Percentiles rank a stretch among this genome's conserved stretches.
Conservation (phyloP, 2,329 filamentous ascomycete species). For the Colletotrichum ledebouriae region DNA sequence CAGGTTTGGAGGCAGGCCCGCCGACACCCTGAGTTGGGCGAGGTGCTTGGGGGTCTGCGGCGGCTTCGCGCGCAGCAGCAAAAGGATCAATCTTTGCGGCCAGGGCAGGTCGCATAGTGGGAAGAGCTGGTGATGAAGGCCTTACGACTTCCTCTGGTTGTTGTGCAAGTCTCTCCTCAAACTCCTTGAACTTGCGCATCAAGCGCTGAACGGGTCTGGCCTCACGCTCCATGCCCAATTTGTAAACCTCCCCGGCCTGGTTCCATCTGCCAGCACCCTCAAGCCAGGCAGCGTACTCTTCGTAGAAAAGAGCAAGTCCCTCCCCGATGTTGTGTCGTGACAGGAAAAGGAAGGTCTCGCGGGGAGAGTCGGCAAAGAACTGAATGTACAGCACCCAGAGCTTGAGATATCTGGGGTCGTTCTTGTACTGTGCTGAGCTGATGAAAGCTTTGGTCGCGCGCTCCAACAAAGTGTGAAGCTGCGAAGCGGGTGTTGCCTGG, state of each 20-base stretch:
- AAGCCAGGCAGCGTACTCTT: slow-evolving; percentile 95
- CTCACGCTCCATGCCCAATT: slow-evolving; percentile 88
- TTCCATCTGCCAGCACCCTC: slow-evolving; percentile 86
- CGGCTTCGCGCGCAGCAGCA: slow-evolving; percentile 64
- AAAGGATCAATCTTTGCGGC: slow-evolving; percentile 91
- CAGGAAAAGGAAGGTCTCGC: slow-evolving; percentile 92
- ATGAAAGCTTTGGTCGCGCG: slow-evolving; percentile 93
- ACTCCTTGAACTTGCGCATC: slow-evolving; percentile 91
- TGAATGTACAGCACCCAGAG: slow-evolving; percentile 95
- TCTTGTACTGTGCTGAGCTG: slow-evolving; percentile 88
- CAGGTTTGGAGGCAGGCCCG: slow-evolving; percentile 70
- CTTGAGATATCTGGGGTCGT: slow-evolving; percentile 93
- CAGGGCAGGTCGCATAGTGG: slow-evolving; percentile 84
- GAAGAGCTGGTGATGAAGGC: slow-evolving; percentile 89
- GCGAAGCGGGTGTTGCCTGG: slow-evolving; percentile 92
- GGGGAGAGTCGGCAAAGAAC: slow-evolving; percentile 91
- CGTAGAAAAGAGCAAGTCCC: slow-evolving; percentile 90
- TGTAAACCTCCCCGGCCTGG: slow-evolving; percentile 95
- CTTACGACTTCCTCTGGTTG: slow-evolving; percentile 72
- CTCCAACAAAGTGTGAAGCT: slow-evolving; percentile 89
- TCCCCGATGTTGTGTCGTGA: slow-evolving; percentile 91
- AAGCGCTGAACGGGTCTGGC: slow-evolving; percentile 86
- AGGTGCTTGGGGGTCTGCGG: slow-evolving; percentile 76
- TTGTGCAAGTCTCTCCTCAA: slow-evolving; percentile 81
- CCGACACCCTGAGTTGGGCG: slow-evolving; percentile 62